Conservation (phyloP, 2,329 filamentous ascomycete species). For the Nannizziopsis barbatae region DNA sequence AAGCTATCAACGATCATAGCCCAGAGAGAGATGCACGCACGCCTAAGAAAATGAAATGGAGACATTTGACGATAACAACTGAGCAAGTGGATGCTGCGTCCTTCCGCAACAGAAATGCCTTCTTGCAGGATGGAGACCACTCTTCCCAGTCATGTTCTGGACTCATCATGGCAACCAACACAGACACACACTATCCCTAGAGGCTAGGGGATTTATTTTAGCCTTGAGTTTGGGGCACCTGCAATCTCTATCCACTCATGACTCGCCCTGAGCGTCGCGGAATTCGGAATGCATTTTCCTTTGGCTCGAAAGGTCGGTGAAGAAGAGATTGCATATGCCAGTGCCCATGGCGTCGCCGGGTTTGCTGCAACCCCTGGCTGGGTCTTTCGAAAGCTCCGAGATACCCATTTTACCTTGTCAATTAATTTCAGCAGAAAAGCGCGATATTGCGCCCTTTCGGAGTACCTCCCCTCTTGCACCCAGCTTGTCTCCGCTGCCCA, state of each 20-base stretch:
- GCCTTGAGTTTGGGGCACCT: background rate
- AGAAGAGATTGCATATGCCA: background rate
- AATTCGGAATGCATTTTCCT: background rate
- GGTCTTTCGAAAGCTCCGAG: background rate
- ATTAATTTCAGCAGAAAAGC: background rate
- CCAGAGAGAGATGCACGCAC: background rate
- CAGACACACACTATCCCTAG: background rate
- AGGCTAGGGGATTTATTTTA: background rate
- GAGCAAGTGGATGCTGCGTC: background rate
- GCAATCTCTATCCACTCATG: background rate
- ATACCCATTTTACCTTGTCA: background rate
- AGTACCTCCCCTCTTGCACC: no score
- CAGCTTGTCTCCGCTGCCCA: no score
- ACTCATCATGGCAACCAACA: conserved; percentile 1
- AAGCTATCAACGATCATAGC: conserved; percentile 1
- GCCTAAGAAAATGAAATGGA: background rate
- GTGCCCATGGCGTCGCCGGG: background rate
- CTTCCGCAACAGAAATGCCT: background rate
- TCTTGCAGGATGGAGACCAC: background rate
- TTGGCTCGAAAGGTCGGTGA: conserved; percentile 6
- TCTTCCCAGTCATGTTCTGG: conserved; percentile 1
- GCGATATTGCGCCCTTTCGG: no score
- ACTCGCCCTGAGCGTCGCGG: background rate
- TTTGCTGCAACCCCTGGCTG: background rate
- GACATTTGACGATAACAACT: background rate